These are phyloP conservation scores for Colletotrichum aenigma DNA, from an alignment of 2,329 filamentous ascomycete species.

Conservation along the genomic window DNA sequence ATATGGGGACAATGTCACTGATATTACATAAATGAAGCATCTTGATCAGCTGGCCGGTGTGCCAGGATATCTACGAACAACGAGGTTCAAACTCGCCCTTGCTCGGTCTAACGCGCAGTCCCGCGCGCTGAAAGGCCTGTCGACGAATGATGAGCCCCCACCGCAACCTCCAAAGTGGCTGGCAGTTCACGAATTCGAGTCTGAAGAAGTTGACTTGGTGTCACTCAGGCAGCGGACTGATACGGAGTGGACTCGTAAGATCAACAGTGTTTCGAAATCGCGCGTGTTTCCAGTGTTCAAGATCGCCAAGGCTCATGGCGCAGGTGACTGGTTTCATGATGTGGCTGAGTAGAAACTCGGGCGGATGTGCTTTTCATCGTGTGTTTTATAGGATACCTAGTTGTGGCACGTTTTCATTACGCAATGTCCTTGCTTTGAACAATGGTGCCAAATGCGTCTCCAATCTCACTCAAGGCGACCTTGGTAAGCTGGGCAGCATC, in stretches of 20 bases:
- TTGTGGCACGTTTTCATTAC: background rate
- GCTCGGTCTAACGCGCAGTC: conserved; percentile 25
- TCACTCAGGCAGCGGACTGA: background rate
- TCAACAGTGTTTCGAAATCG: background rate
- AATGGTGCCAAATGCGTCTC: conserved; percentile 67
- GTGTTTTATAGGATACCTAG: background rate
- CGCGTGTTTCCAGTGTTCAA: background rate
- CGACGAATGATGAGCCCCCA: conserved; percentile 19
- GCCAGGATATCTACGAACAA: conserved; percentile 26
- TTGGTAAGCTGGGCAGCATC: conserved; percentile 55
- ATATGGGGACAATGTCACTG: background rate
- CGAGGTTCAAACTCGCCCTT: conserved; percentile 24
- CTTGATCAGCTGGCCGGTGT: background rate
- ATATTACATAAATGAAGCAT: background rate
- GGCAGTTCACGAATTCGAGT: background rate
- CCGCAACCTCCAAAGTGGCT: background rate
- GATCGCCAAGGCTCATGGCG: background rate
- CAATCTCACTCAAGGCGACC: conserved; percentile 62
- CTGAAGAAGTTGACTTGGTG: background rate
- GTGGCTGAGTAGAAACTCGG: background rate
- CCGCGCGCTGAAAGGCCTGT: conserved; percentile 23
- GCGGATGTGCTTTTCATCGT: background rate
- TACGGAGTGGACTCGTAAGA: background rate
- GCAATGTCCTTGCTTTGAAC: conserved; percentile 41
- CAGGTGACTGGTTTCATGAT: background rate